Evolutionary conservation across 805 yeast species (phyloP).

Genomic region (Wickerhamiella slavikovae): DNA sequence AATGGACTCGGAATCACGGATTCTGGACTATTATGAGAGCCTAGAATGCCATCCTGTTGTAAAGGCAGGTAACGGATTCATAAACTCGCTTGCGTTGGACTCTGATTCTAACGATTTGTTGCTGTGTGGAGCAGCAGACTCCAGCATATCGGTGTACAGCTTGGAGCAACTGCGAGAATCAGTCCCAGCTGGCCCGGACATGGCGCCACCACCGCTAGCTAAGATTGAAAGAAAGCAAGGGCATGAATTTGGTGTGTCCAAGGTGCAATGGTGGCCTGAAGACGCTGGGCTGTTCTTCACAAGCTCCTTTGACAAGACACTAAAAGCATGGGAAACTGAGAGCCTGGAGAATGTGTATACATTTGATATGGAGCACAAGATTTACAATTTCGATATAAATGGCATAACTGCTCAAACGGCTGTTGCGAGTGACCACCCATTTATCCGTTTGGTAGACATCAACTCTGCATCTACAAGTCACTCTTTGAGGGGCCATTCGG

Average conservation of each 20-base stretch:
- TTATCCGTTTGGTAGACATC: constrained; percentile 49
- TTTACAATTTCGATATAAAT: constrained; percentile 49
- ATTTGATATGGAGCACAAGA: constrained; percentile 38
- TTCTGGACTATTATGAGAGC: background rate
- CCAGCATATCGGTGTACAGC: constrained; percentile 50
- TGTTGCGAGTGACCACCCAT: constrained; percentile 49
- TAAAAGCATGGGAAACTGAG: constrained; percentile 67
- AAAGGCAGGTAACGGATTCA: constrained; percentile 21
- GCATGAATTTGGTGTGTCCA: constrained; percentile 57
- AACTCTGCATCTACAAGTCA: constrained; percentile 57
- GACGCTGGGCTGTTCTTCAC: constrained; percentile 76
- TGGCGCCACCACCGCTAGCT: constrained; percentile 7
- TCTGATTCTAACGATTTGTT: constrained; percentile 24
- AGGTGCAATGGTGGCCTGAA: constrained; percentile 69
- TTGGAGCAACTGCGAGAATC: constrained; percentile 4
- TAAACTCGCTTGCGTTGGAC: constrained; percentile 44
- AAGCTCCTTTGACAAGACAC: constrained; percentile 57
- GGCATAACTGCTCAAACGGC: constrained; percentile 36
- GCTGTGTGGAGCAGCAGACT: constrained; percentile 57
- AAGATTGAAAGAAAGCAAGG: constrained; percentile 15
- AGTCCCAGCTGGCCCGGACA: constrained; percentile 6
- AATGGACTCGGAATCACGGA: no score
- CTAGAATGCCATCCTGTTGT: background rate
- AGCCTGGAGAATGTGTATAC: constrained; percentile 43
- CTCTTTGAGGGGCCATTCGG: constrained; percentile 40